phyloP scores from a whole-genome alignment of 1,284 basidiomycete species.

The Rhodotorula sp. region DNA sequence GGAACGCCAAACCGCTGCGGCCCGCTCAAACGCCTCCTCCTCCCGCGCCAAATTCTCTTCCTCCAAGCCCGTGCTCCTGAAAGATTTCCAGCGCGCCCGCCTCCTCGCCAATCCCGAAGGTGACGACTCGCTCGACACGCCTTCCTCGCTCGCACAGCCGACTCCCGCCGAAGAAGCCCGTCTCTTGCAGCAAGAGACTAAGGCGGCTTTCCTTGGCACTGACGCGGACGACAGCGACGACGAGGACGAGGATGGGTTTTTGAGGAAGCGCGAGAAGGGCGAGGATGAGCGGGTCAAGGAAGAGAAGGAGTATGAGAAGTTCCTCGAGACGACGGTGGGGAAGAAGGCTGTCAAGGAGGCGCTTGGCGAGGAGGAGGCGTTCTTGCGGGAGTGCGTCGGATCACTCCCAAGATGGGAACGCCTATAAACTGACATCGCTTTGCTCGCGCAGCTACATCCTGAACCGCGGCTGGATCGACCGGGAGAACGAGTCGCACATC shows the following conservation, averaged over 20 bases:
- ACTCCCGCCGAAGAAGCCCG: slow-evolving; percentile 64
- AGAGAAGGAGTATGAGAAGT: slow-evolving; percentile 59
- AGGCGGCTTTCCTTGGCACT: slow-evolving; percentile 70
- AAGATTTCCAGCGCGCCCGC: slow-evolving; percentile 53
- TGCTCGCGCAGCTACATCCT: slow-evolving; percentile 73
- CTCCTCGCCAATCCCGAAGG: slow-evolving; percentile 46
- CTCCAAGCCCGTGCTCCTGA: slow-evolving; percentile 52
- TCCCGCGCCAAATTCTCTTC: slow-evolving; percentile 49
- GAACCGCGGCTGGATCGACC: slow-evolving; percentile 92
- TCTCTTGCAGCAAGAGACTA: slow-evolving; percentile 74
- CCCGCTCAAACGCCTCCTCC: slow-evolving; percentile 45
- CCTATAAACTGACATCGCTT: background rate
- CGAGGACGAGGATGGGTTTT: slow-evolving; percentile 57
- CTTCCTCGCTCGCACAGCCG: slow-evolving; percentile 3
- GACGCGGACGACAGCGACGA: slow-evolving; percentile 60
- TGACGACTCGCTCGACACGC: slow-evolving; percentile 24
- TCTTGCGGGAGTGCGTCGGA: slow-evolving; percentile 82
- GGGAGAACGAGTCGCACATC: slow-evolving; percentile 57
- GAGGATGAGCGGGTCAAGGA: slow-evolving; percentile 72
- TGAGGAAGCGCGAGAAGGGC: slow-evolving; percentile 71
- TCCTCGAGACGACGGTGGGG: slow-evolving; percentile 36
- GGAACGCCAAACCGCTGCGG: slow-evolving; percentile 46
- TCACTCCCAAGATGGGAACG: no score
- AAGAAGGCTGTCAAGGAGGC: slow-evolving; percentile 38
- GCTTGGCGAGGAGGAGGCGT: slow-evolving; percentile 59